Conservation (phyloP, 768 basidiomycete species). For the Mrakia gelida region DNA sequence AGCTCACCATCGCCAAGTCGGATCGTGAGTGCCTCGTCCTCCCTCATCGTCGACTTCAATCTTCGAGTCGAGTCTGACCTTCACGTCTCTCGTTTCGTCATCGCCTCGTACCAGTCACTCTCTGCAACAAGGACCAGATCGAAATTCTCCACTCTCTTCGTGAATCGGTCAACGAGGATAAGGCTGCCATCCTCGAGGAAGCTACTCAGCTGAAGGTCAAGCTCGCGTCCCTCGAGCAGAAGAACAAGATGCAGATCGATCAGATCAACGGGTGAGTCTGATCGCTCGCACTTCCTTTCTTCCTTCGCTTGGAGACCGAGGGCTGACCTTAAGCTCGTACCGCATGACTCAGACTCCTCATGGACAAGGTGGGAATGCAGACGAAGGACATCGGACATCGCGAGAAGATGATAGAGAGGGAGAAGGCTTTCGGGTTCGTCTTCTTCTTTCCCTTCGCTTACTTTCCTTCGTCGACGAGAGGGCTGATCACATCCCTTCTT, state of each 20-base stretch:
- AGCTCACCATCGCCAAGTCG: slow-evolving; percentile 77
- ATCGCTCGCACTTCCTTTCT: neutral
- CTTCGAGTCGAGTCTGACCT: neutral
- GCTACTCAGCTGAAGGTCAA: slow-evolving; percentile 60
- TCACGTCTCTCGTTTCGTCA: no score
- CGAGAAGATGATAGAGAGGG: slow-evolving; percentile 78
- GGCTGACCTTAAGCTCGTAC: no score
- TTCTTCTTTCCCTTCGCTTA: neutral
- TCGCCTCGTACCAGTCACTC: slow-evolving; percentile 56
- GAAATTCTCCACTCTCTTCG: slow-evolving; percentile 75
- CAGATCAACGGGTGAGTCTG: slow-evolving; percentile 40
- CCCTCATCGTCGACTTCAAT: no score
- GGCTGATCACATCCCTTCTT: neutral
- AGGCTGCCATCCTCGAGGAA: slow-evolving; percentile 66
- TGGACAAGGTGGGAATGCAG: slow-evolving; percentile 88
- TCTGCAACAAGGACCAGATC: slow-evolving; percentile 89
- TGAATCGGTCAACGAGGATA: slow-evolving; percentile 85
- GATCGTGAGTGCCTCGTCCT: slow-evolving; percentile 56
- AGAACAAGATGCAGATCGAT: slow-evolving; percentile 84
- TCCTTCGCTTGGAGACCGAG: neutral
- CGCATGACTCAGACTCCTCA: slow-evolving; percentile 57
- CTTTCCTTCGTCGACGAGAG: neutral
- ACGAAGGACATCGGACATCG: slow-evolving; percentile 84
- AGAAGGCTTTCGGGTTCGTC: slow-evolving; percentile 73
- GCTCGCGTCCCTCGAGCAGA: slow-evolving; percentile 68